Evolutionary conservation across 1,284 basidiomycete genomes (phyloP).

Genomic region (Sporisorium scitamineum): DNA sequence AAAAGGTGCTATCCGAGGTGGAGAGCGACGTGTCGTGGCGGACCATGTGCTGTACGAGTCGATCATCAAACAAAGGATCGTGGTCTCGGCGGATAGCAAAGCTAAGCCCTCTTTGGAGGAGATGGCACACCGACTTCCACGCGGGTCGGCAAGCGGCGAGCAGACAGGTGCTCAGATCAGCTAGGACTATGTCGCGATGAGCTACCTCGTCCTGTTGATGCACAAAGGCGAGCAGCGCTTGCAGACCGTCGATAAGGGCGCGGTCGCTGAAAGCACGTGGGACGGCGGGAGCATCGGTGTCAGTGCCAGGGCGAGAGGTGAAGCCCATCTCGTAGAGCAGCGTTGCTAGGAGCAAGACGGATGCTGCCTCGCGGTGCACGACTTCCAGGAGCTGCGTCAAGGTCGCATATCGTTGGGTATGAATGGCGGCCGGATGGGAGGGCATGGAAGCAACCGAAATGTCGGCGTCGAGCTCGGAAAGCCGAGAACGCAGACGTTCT

Average conservation of each 20-base stretch:
- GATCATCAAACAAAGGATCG: constrained; percentile 38
- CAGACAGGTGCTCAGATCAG: constrained; percentile 42
- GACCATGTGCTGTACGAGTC: constrained; percentile 35
- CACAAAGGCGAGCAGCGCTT: constrained; percentile 40
- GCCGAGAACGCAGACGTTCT: constrained; percentile 11
- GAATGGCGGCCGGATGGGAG: constrained; percentile 3
- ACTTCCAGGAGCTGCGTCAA: constrained; percentile 30
- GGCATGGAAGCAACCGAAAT: constrained; percentile 17
- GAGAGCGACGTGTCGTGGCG: constrained; percentile 24
- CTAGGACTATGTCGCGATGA: constrained; percentile 10
- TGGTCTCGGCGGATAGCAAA: constrained; percentile 35
- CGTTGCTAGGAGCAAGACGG: constrained; percentile 20
- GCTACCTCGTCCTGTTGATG: constrained; percentile 24
- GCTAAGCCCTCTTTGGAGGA: constrained; percentile 38
- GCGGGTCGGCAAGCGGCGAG: constrained; percentile 37
- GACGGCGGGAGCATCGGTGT: neutral
- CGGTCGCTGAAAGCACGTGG: constrained; percentile 27
- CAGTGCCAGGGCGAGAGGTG: neutral
- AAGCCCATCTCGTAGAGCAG: constrained; percentile 28
- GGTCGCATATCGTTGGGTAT: constrained; percentile 21
- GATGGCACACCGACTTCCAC: constrained; percentile 33
- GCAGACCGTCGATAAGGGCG: constrained; percentile 43
- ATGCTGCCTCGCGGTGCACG: constrained; percentile 22
- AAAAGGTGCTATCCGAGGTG: constrained; percentile 37
- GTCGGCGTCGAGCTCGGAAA: constrained; percentile 40